Conservation (phyloP, 2,329 filamentous ascomycete species). For the Aspergillus viridinutans region DNA sequence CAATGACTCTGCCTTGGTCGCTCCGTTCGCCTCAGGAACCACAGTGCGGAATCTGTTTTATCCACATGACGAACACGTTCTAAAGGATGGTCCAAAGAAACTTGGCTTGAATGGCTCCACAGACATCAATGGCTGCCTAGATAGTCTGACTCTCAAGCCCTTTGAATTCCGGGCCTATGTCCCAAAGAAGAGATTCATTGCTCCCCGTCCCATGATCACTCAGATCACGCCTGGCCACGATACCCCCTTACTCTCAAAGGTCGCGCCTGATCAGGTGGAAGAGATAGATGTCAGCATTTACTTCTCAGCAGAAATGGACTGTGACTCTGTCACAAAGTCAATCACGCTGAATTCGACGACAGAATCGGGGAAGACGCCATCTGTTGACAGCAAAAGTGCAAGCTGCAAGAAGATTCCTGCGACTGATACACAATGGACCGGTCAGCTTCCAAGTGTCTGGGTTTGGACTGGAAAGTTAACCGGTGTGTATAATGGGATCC, state of each 20-base stretch:
- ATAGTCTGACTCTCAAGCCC: constrained; percentile 48
- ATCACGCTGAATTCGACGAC: constrained; percentile 54
- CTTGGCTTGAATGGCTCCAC: constrained; percentile 48
- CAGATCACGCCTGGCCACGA: constrained; percentile 61
- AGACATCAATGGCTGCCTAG: constrained; percentile 53
- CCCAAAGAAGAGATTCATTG: constrained; percentile 47
- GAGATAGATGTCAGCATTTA: constrained; percentile 51
- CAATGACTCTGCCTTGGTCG: constrained; percentile 48
- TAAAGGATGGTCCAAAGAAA: constrained; percentile 45
- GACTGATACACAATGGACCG: constrained; percentile 39
- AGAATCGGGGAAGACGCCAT: constrained; percentile 41
- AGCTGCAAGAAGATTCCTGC: constrained; percentile 42
- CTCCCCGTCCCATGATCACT: constrained; percentile 56
- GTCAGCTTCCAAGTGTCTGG: constrained; percentile 54
- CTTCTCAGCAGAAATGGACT: constrained; percentile 60
- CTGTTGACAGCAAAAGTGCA: constrained; percentile 43
- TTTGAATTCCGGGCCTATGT: constrained; percentile 61
- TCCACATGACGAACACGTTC: constrained; percentile 54
- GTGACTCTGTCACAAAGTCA: constrained; percentile 48
- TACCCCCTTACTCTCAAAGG: constrained; percentile 49
- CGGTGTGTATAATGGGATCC: constrained; percentile 58
- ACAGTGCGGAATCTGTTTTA: constrained; percentile 61
- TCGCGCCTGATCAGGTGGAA: constrained; percentile 38
- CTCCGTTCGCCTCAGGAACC: constrained; percentile 52
- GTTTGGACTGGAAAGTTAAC: constrained; percentile 49